Evolutionary conservation across 495 filamentous ascomycete species (phyloP).

Genomic region (Thermothielavioides terrestris): DNA sequence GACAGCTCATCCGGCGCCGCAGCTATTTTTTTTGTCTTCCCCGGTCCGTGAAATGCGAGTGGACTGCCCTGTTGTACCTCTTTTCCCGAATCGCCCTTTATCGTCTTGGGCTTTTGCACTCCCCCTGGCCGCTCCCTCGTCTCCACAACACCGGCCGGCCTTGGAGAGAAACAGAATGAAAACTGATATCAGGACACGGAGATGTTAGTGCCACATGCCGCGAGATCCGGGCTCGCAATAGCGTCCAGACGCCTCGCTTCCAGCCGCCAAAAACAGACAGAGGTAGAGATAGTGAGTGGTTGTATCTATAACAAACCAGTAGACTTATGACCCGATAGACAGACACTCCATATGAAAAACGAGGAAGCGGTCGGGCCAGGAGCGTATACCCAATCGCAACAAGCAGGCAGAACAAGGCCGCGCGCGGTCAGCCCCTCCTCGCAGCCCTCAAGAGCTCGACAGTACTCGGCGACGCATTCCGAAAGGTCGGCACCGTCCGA

Average conservation of each 20-base stretch:
- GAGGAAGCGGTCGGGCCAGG: no score
- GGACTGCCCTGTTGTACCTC: neutral
- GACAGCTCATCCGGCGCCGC: neutral
- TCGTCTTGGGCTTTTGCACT: no score
- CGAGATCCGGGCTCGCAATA: neutral
- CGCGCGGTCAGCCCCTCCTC: conserved; percentile 1
- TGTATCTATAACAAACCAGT: neutral
- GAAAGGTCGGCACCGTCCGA: conserved; percentile 15
- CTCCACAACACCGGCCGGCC: no score
- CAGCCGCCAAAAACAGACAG: neutral
- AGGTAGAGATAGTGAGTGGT: neutral
- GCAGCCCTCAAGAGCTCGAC: conserved; percentile 18
- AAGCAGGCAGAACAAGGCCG: no score
- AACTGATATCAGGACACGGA: no score
- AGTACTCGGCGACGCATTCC: conserved; percentile 13
- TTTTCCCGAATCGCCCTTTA: neutral
- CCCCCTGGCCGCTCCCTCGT: no score
- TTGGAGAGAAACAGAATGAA: no score
- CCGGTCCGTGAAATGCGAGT: neutral
- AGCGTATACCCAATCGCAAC: no score
- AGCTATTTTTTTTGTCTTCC: conserved; percentile 1
- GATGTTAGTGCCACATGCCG: no score
- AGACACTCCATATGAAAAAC: no score
- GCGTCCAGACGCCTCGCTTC: neutral
- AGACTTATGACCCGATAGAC: no score